Conservation (phyloP, 768 basidiomycete genomes). For the Phylloporus rhodoxanthus region DNA sequence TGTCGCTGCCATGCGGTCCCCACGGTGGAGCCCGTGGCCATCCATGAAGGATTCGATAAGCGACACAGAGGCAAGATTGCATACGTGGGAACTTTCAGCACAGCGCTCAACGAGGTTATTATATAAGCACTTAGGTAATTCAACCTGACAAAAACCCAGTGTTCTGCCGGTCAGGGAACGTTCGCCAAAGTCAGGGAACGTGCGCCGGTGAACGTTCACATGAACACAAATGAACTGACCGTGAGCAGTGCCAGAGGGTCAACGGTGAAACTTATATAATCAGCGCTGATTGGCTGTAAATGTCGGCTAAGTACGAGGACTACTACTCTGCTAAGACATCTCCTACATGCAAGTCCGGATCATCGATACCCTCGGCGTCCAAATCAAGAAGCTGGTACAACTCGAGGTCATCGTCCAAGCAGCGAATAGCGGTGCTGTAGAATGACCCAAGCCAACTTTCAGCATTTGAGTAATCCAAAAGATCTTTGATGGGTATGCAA, state of each 20-base stretch:
- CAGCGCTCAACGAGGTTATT: no score
- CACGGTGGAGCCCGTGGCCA: no score
- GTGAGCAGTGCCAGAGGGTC: no score
- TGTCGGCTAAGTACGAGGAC: not conserved
- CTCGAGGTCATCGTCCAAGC: not conserved
- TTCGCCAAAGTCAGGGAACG: not conserved
- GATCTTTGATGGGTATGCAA: not conserved
- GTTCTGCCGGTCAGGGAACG: conserved; percentile 3
- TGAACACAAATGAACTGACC: conserved; percentile 2
- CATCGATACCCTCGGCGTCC: not conserved
- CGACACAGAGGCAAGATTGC: no score
- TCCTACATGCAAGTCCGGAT: not conserved
- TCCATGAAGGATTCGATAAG: no score
- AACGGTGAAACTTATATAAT: no score
- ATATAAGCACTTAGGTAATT: no score
- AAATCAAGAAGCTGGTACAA: not conserved
- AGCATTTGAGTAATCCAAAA: not conserved
- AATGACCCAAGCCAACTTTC: not conserved
- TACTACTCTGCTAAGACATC: not conserved
- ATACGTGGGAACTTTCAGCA: no score
- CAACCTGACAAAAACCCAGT: no score
- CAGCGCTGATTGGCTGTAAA: conserved; percentile 1
- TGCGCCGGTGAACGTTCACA: not conserved
- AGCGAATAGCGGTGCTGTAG: not conserved
- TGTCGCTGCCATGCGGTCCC: no score